These are phyloP conservation scores for Aphanomyces invadans DNA, from an alignment of 352 stramenopile species.

Conservation along the genomic window DNA sequence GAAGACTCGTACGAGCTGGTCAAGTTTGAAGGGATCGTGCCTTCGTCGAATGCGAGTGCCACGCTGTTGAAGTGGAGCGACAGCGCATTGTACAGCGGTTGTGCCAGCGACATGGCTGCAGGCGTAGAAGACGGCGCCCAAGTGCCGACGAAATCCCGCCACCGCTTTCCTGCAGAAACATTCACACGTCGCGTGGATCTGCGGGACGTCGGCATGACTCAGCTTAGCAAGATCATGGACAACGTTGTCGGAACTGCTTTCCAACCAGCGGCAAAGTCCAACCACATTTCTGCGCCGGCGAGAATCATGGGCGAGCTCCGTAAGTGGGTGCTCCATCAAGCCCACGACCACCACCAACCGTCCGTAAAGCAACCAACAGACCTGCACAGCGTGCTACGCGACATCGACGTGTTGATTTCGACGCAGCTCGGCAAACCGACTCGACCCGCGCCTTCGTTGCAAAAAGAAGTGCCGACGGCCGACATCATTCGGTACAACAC, in stretches of 20 bases:
- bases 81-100: no score
- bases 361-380: background rate
- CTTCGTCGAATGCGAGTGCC: background rate
- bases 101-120: no score
- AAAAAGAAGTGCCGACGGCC: conserved; percentile 7
- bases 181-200: conserved; percentile 7
- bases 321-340: conserved; percentile 2
- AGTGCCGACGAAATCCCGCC: no score
- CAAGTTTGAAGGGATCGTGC: background rate
- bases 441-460: background rate
- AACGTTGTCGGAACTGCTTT: conserved; percentile 9
- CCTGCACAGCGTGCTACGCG: conserved; percentile 8
- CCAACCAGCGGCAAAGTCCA: conserved; percentile 9
- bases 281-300: conserved; percentile 15
- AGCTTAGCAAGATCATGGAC: conserved; percentile 22
- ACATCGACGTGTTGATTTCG: conserved; percentile 10
- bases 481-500: conserved; percentile 25
- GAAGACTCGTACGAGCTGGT: background rate
- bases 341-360: background rate
- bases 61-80: background rate
- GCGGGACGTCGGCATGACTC: background rate
- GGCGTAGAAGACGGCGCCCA: no score
- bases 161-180: conserved; percentile 2
- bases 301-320: conserved; percentile 11
- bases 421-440: conserved; percentile 8